Evolutionary conservation across 75 land plant species (phyloP), one percentile per base, ranked within the genome.

Genomic region (Larix kaempferi): DNA sequence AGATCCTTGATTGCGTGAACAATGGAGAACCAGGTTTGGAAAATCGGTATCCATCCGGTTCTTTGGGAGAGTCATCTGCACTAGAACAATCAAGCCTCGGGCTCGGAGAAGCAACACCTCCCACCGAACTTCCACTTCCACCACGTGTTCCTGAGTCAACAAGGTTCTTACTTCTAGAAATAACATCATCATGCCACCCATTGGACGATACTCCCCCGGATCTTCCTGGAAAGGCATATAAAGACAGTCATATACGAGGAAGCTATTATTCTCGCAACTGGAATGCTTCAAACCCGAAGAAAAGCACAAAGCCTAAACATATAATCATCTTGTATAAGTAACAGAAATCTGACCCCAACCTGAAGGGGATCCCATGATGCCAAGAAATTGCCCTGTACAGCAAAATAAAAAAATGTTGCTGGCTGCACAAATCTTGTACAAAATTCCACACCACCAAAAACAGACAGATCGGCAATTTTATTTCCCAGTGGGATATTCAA

Each of bases 151-250:
- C 35, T 13, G 75, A 49, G 56, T 74, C 75, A 13, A 23, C 25
- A 74, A 54, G 54, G 33, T 29, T 54, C 44, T 27, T 74, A 74
- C 75, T 74, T 27, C 75, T 55, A 74, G 35, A 26, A 74, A 74
- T 52, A 5, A 56, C 75, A 26, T 74, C 75, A 55, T 74, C 75
- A 5, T 74, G 75, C 58, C 75, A 74, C 29, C 75, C 75, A 56
- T 74, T 74, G 57, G 27, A 56, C 12, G 37, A 74, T 25, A 15
- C 19, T 74, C 75, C 75, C n/a, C 35, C 75, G 19, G 58, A 52
- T 74, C 75, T 74, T 25, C 75, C 75, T 74, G 75, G 10, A 72
- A 72, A 37, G 62, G 25, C 41, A 49, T 55, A 55, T 49, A 74
- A 25, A 27, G 57, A 52, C 17, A 74, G 16, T 74, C 16, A 56